Evolutionary conservation across 805 yeast species (phyloP).

Genomic region (Myxozyma sirexii): DNA sequence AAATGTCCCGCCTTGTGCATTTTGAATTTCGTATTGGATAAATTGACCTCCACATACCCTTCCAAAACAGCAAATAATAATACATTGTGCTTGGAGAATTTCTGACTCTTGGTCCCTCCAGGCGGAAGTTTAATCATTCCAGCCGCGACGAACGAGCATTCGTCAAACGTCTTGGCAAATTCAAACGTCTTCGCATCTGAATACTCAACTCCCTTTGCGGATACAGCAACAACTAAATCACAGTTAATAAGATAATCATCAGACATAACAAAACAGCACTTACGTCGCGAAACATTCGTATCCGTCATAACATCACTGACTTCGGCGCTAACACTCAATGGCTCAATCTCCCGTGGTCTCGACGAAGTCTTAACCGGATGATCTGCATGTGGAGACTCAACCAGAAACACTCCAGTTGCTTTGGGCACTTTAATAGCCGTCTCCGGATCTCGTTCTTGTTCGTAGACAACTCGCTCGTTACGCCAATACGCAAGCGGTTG

Average conservation of each 20-base stretch:
- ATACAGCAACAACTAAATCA: conserved; percentile 25
- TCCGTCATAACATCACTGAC: conserved; percentile 14
- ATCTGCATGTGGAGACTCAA: conserved; percentile 34
- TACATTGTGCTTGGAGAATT: conserved; percentile 65
- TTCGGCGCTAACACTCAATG: conserved; percentile 20
- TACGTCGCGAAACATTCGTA: not conserved
- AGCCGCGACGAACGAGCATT: conserved; percentile 56
- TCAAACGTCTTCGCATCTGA: conserved; percentile 16
- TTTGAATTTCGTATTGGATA: conserved; percentile 60
- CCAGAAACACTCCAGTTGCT: conserved; percentile 38
- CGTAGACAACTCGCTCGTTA: conserved; percentile 72
- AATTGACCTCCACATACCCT: conserved; percentile 69
- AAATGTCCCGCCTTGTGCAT: conserved; percentile 75
- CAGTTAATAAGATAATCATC: not conserved
- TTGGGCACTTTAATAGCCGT: conserved; percentile 36
- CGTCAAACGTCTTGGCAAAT: conserved; percentile 34
- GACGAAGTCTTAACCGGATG: conserved; percentile 47
- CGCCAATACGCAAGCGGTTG: conserved; percentile 84
- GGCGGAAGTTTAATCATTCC: conserved; percentile 71
- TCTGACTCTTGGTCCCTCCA: conserved; percentile 61
- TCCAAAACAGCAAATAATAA: conserved; percentile 73
- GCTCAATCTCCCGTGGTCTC: conserved; percentile 25
- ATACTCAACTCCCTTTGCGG: conserved; percentile 28
- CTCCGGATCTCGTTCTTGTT: conserved; percentile 36
- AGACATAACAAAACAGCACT: not conserved